A percentile compares a stretch with the other conserved stretches of the same genome.
Conservation (phyloP, 2,329 filamentous ascomycete genomes). For the Aspergillus caelatus region DNA sequence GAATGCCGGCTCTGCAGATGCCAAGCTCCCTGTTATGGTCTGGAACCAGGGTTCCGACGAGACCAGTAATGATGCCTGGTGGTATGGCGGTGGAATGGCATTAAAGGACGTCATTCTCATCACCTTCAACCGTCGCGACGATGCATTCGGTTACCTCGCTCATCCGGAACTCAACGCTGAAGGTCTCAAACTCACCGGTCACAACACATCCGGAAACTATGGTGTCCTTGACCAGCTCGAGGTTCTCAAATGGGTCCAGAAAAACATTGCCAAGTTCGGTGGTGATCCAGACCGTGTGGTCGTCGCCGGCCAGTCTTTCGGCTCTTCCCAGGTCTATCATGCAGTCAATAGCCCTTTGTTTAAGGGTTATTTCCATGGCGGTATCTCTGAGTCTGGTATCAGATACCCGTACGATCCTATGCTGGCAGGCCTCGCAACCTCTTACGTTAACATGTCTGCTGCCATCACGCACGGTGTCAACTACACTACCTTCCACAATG, state of each 20-base stretch:
- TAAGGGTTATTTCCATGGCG: conserved; percentile 34
- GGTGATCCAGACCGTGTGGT: conserved; percentile 55
- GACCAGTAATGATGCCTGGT: conserved; percentile 28
- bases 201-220: conserved; percentile 32
- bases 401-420: conserved; percentile 33
- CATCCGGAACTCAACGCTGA: conserved; percentile 31
- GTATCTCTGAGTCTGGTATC: conserved; percentile 34
- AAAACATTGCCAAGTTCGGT: conserved; percentile 56
- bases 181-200: conserved; percentile 21
- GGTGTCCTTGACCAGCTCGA: conserved; percentile 57
- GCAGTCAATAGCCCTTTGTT: conserved; percentile 34
- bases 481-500: conserved; percentile 30
- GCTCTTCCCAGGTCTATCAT: conserved; percentile 36
- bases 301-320: conserved; percentile 37
- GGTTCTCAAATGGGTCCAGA: conserved; percentile 58
- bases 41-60: conserved; percentile 34
- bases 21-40: conserved; percentile 32
- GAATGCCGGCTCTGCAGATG: conserved; percentile 21
- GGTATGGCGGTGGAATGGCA: conserved; percentile 34
- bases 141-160: conserved; percentile 32
- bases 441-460: conserved; percentile 32
- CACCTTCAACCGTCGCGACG: conserved; percentile 32
- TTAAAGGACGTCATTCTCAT: conserved; percentile 32
- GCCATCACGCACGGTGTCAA: conserved; percentile 28
- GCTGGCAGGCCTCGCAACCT: conserved; percentile 31